Base-by-base conservation (phyloP, 371 early-diverging fungal genomes). In the Mucor plumbeus region DNA sequence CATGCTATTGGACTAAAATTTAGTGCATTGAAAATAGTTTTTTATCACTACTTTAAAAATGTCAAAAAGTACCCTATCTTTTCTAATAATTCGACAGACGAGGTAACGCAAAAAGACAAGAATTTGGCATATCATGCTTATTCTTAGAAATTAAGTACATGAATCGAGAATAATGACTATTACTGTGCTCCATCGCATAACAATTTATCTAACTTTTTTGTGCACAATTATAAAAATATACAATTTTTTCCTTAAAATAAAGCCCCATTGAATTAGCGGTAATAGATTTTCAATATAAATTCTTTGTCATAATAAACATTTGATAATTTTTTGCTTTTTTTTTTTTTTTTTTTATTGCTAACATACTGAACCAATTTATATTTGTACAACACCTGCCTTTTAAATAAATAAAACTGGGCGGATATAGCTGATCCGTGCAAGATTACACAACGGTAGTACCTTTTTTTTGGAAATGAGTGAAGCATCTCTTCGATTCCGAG, bases 391-490 rank as follows among this genome's bases (percentile, higher is more conserved):
- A 50, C 50, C 50, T 50, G 50, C 50, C 26, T 50, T 50, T 50
- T 13, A 50, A 50, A 50, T 26, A 50, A 15, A 15, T 41, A 5
- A 50, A 9, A 7, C 5, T 26, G 21, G 50, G 50, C 50, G 50
- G 50, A 0, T 35, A 55, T 55, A 34, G 55, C 35, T 61, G 61
- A 61, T 61, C 61, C 61, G 61, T 48, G 61, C 61, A 48, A 61
- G 13, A 40, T 40, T 40, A 40, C 40, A 59, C 59, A 34, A 36
- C 6, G 26, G 50, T 61, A 13, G 34, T 61, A 36, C 50, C 15
- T 48, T 26, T 61, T 34, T 44, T 41, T 33, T 44, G 61, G 19
- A 61, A 61, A 36, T 4, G 19, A 36, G 17, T n/a, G 11, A 11
- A 34, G 15, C 31, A 14, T 6, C 21, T 55, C 55, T 55, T 35